Conservation (phyloP, 176 grass and related monocot species). For the Alloteropsis semialata region DNA sequence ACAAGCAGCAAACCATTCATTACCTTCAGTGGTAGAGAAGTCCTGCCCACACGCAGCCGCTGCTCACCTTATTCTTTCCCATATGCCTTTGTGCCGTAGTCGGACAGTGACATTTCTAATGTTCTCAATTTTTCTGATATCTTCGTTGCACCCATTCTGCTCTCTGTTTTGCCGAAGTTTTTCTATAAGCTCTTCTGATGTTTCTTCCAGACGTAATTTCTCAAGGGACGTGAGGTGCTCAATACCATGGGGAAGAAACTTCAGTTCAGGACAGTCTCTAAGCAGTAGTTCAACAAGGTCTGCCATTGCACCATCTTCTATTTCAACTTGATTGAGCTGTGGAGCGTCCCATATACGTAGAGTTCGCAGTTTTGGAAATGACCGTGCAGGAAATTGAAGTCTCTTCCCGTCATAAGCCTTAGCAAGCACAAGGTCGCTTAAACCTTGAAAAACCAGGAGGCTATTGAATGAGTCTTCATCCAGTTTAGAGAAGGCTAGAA, state of each 20-base stretch:
- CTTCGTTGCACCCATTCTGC: not conserved
- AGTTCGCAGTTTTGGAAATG: constrained; percentile 6
- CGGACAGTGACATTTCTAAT: not conserved
- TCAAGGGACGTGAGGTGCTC: not conserved
- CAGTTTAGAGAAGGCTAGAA: not conserved
- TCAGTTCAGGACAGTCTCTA: not conserved
- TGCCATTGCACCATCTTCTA: constrained; percentile 26
- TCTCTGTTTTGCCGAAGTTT: not conserved
- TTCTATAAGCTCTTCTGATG: not conserved
- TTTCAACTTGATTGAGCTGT: not conserved
- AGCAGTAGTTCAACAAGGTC: not conserved
- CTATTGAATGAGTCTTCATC: constrained; percentile 23
- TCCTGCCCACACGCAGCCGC: too few relatives aligned
- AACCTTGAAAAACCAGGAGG: not conserved
- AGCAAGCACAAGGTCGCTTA: not conserved
- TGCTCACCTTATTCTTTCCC: not conserved
- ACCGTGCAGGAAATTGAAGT: not conserved
- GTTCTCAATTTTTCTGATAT: not conserved
- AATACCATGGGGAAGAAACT: not conserved
- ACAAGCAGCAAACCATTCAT: too few relatives aligned
- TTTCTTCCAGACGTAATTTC: not conserved
- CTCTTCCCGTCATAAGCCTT: constrained; percentile 16
- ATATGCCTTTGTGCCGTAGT: not conserved
- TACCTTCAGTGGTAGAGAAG: too few relatives aligned
- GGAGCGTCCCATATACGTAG: not conserved